These are phyloP conservation scores for Nemophila menziesii DNA, from an alignment of 257 asterid species.

Conservation along the genomic window DNA sequence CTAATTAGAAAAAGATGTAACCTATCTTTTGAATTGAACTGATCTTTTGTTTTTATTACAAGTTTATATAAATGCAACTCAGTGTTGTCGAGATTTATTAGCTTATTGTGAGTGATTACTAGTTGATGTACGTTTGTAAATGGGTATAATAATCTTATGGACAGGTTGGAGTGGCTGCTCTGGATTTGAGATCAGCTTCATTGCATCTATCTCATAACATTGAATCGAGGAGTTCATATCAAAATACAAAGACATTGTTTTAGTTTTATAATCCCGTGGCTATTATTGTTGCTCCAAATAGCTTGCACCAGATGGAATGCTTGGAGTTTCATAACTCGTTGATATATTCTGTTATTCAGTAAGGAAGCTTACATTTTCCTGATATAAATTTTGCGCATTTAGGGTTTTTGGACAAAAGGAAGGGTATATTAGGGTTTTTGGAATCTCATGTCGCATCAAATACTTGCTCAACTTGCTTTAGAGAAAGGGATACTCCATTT, in stretches of 20 bases:
- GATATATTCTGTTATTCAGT: slow-evolving; percentile 58
- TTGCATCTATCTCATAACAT: slow-evolving; percentile 91
- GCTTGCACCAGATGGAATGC: slow-evolving; percentile 85
- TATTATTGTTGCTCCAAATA: slow-evolving; percentile 70
- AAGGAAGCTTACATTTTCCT: slow-evolving; percentile 39
- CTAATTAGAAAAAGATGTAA: not conserved
- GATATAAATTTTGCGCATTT: too few species aligned
- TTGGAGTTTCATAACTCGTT: slow-evolving; percentile 84
- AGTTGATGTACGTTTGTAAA: not conserved
- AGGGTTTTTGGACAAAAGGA: too few species aligned
- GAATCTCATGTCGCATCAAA: too few species aligned
- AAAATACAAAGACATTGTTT: slow-evolving; percentile 82
- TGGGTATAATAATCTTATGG: slow-evolving; percentile 5
- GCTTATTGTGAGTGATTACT: too few species aligned
- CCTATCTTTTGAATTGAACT: too few species aligned
- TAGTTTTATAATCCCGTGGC: slow-evolving; percentile 82
- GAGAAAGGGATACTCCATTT: too few species aligned
- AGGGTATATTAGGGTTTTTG: too few species aligned
- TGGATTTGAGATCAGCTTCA: slow-evolving; percentile 90
- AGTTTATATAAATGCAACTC: not conserved
- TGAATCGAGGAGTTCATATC: slow-evolving; percentile 91
- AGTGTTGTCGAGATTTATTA: not conserved
- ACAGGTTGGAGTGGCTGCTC: slow-evolving; percentile 97
- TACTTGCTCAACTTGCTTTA: too few species aligned
- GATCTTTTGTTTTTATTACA: not conserved